A percentile compares a stretch with the other conserved stretches of the same genome.
Conservation (phyloP, 306 rosid genomes). For the Glycine latifolia region DNA sequence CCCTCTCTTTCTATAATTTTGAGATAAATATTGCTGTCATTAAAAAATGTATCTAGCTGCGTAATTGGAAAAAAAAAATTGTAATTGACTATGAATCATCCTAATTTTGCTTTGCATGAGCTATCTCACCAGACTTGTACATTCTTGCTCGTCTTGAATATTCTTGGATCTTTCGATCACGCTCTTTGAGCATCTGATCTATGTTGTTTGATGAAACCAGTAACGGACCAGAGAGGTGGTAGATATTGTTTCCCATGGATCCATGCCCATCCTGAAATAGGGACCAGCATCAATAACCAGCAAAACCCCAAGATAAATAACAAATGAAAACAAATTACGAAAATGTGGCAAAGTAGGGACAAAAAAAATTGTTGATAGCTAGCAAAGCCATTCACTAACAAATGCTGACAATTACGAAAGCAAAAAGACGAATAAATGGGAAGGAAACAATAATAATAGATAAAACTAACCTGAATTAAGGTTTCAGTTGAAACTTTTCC, state of each 20-base stretch:
- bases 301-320: slow-evolving; percentile 3
- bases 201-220: slow-evolving; percentile 72
- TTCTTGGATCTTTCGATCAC: slow-evolving; percentile 78
- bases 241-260: slow-evolving; percentile 64
- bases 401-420: slow-evolving; percentile 2
- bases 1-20: background rate
- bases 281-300: background rate
- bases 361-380: background rate
- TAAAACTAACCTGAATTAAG: slow-evolving; percentile 59
- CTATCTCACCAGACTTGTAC: slow-evolving; percentile 51
- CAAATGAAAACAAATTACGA: slow-evolving; percentile 9
- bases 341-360: background rate
- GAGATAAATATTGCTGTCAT: slow-evolving; percentile 30
- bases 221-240: slow-evolving; percentile 79
- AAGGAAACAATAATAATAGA: slow-evolving; percentile 1
- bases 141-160: slow-evolving; percentile 70
- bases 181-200: slow-evolving; percentile 86
- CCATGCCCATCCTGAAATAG: slow-evolving; percentile 64
- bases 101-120: slow-evolving; percentile 39
- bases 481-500: slow-evolving; percentile 54
- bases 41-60: slow-evolving; percentile 25
- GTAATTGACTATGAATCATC: slow-evolving; percentile 15
- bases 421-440: background rate
- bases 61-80: background rate
- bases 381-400: slow-evolving; percentile 22